Conservation (phyloP, 2,329 filamentous ascomycete genomes). For the Grosmannia huntii region DNA sequence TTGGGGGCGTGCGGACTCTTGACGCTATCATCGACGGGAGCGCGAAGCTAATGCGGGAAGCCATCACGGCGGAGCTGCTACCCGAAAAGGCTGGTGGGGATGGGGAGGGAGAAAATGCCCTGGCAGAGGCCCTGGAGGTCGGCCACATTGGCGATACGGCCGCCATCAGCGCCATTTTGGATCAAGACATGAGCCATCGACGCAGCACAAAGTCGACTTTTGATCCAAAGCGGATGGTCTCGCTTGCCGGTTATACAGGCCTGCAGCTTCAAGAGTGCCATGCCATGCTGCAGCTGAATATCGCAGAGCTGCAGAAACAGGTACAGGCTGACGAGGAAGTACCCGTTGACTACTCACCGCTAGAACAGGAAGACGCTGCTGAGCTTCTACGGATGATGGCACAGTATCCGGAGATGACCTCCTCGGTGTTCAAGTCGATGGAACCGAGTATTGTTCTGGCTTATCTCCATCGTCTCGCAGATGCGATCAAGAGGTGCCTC, state of each 20-base stretch:
- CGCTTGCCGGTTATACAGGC: constrained; percentile 61
- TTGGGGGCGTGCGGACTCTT: constrained; percentile 3
- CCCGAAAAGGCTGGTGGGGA: not conserved
- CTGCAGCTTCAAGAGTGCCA: constrained; percentile 63
- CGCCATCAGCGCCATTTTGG: constrained; percentile 52
- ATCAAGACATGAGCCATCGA: constrained; percentile 62
- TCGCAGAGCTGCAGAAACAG: constrained; percentile 11
- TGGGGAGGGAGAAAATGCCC: not conserved
- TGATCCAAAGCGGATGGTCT: constrained; percentile 59
- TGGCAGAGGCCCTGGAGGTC: not conserved
- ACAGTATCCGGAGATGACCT: constrained; percentile 51
- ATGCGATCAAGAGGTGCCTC: not conserved
- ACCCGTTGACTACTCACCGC: constrained; percentile 8
- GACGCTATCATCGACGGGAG: constrained; percentile 18
- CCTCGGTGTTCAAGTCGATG: constrained; percentile 51
- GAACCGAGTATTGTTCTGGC: constrained; percentile 56
- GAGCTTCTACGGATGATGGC: constrained; percentile 49
- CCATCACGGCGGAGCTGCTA: not conserved
- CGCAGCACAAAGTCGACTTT: constrained; percentile 40
- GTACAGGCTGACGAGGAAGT: constrained; percentile 1
- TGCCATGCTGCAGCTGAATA: constrained; percentile 41
- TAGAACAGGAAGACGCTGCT: constrained; percentile 31
- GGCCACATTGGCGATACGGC: not conserved
- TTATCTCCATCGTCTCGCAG: constrained; percentile 18
- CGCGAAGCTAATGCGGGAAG: constrained; percentile 20